phyloP scores from a whole-genome alignment of 306 rosid genomes.

The Trifolium repens region DNA sequence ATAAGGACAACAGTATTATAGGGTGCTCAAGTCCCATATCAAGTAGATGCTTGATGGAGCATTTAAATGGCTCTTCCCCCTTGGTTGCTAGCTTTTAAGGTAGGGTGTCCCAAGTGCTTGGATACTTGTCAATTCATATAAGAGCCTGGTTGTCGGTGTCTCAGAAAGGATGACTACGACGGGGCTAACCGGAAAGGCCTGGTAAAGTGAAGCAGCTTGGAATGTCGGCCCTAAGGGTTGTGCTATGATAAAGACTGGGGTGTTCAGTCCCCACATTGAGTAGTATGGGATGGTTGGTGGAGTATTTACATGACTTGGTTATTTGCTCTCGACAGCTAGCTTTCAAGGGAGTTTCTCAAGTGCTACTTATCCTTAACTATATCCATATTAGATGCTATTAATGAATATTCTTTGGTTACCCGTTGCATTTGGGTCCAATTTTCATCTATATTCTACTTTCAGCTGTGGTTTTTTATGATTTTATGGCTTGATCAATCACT shows the following conservation, averaged over 20 bases:
- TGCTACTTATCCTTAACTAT: not conserved
- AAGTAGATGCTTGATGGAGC: not conserved
- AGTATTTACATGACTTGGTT: not conserved
- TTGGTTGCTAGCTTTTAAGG: not conserved
- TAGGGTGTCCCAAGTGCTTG: not conserved
- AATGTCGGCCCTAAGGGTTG: not conserved
- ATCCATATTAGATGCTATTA: not conserved
- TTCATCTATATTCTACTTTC: constrained; percentile 12
- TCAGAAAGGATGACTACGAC: not conserved
- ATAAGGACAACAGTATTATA: not conserved
- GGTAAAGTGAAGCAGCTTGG: not conserved
- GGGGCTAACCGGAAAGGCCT: not conserved
- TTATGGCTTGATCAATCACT: not conserved
- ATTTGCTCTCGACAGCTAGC: not conserved
- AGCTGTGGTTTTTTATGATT: constrained; percentile 1
- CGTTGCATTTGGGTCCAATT: constrained; percentile 1
- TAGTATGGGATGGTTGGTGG: not conserved
- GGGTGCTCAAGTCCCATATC: not conserved
- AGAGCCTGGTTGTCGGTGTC: not conserved
- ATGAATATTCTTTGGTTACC: not conserved
- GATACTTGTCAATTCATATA: not conserved
- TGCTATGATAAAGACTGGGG: not conserved
- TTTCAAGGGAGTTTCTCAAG: not conserved
- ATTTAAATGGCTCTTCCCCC: not conserved
- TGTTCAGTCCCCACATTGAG: not conserved